A percentile compares a stretch with the other conserved stretches of the same genome.
Evolutionary conservation across 2,329 filamentous ascomycete species (phyloP).

Genomic region (Teratosphaeria zuluensis): DNA sequence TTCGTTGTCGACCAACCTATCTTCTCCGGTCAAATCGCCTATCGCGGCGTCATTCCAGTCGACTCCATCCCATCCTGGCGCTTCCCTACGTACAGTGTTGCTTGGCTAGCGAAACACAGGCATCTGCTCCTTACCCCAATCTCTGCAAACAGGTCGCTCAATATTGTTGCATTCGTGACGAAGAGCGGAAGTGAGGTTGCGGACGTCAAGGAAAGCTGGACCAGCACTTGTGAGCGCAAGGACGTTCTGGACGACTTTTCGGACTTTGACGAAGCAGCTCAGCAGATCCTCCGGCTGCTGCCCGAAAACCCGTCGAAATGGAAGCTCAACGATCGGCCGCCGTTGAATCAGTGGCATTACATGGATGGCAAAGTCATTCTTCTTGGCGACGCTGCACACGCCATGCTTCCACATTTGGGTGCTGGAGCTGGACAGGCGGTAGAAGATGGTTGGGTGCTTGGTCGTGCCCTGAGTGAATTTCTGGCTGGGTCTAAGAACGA

Average conservation of each 20-base stretch:
- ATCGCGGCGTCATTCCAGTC: constrained; percentile 26
- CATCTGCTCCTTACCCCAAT: constrained; percentile 33
- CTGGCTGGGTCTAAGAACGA: constrained; percentile 7
- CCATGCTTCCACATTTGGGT: constrained; percentile 44
- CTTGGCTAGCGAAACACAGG: constrained; percentile 27
- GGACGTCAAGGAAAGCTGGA: constrained; percentile 30
- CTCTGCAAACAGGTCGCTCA: constrained; percentile 24
- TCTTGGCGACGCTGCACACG: constrained; percentile 55
- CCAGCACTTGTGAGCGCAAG: constrained; percentile 16
- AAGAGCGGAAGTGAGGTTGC: constrained; percentile 23
- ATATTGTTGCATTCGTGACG: constrained; percentile 29
- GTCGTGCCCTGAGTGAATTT: constrained; percentile 24
- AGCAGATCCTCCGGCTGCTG: constrained; percentile 16
- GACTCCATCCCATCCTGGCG: constrained; percentile 9
- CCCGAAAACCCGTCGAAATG: constrained; percentile 15
- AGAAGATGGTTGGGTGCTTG: constrained; percentile 38
- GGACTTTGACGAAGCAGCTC: constrained; percentile 15
- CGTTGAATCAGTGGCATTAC: constrained; percentile 31
- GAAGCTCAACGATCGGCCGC: constrained; percentile 17
- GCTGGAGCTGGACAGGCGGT: constrained; percentile 32
- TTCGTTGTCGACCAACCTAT: constrained; percentile 41
- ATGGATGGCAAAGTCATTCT: constrained; percentile 36
- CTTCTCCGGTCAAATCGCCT: constrained; percentile 41
- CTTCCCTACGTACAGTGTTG: constrained; percentile 11
- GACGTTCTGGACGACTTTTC: constrained; percentile 18